phyloP scores from a whole-genome alignment of 2,329 filamentous ascomycete genomes.

The Venturia nashicola region DNA sequence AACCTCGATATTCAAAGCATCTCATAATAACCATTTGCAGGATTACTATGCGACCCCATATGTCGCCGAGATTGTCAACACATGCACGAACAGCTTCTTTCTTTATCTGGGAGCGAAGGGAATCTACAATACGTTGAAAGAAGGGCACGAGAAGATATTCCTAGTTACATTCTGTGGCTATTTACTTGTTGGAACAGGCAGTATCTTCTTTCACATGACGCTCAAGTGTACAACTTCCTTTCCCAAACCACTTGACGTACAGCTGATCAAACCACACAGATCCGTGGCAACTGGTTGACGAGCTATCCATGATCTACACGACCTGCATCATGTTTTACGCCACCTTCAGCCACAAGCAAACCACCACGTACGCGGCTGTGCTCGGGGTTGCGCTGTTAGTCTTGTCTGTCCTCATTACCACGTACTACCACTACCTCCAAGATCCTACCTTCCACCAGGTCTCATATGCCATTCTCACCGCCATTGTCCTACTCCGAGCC shows the following conservation, averaged over 20 bases:
- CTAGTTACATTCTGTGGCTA: constrained; percentile 52
- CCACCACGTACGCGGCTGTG: constrained; percentile 35
- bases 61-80: constrained; percentile 66
- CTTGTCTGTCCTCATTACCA: constrained; percentile 54
- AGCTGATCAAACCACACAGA: constrained; percentile 28
- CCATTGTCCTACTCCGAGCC: constrained; percentile 56
- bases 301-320: constrained; percentile 61
- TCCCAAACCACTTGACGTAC: background rate
- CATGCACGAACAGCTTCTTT: constrained; percentile 72
- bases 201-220: constrained; percentile 51
- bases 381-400: constrained; percentile 45
- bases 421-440: constrained; percentile 71
- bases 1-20: background rate
- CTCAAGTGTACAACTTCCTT: constrained; percentile 41
- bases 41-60: constrained; percentile 67
- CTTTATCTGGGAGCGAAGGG: constrained; percentile 67
- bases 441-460: constrained; percentile 75
- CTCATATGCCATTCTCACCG: constrained; percentile 62
- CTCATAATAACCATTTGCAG: constrained; percentile 25
- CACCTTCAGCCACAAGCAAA: constrained; percentile 51
- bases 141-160: constrained; percentile 68
- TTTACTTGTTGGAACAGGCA: constrained; percentile 47
- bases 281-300: constrained; percentile 59
- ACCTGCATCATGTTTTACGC: constrained; percentile 60
- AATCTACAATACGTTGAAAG: constrained; percentile 56